Conservation (phyloP, 2,329 filamentous ascomycete genomes). For the Penicillium sp. region DNA sequence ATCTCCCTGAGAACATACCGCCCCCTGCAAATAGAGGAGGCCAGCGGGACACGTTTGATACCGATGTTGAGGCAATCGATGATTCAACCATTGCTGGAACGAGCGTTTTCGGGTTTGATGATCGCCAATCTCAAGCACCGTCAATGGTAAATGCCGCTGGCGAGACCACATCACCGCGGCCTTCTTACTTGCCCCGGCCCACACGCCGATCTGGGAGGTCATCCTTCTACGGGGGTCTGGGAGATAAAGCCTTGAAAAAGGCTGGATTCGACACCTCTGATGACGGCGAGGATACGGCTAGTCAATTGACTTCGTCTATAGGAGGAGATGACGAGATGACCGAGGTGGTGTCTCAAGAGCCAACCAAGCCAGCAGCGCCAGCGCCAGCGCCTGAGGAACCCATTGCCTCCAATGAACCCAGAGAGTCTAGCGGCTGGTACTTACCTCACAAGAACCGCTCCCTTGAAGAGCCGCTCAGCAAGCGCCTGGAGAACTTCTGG, state of each 20-base stretch:
- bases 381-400: not conserved
- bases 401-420: not conserved
- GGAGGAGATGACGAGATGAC: conserved; percentile 35
- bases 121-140: conserved; percentile 28
- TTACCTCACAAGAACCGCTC: conserved; percentile 30
- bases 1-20: conserved; percentile 9
- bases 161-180: conserved; percentile 23
- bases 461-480: conserved; percentile 38
- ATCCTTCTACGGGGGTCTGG: conserved; percentile 38
- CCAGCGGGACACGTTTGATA: conserved; percentile 44
- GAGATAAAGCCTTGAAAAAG: conserved; percentile 38
- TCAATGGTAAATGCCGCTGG: conserved; percentile 23
- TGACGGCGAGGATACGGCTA: conserved; percentile 34
- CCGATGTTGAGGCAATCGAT: conserved; percentile 47
- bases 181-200: conserved; percentile 29
- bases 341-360: conserved; percentile 31
- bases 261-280: conserved; percentile 39
- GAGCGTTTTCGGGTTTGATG: conserved; percentile 41
- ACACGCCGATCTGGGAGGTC: conserved; percentile 29
- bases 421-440: conserved; percentile 29
- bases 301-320: conserved; percentile 33
- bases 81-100: conserved; percentile 45
- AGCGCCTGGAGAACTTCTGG: conserved; percentile 44
- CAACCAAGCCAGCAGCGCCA: conserved; percentile 1
- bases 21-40: conserved; percentile 15